phyloP scores from a whole-genome alignment of 2,329 filamentous ascomycete genomes.

The Coleophoma eucalyptorum region DNA sequence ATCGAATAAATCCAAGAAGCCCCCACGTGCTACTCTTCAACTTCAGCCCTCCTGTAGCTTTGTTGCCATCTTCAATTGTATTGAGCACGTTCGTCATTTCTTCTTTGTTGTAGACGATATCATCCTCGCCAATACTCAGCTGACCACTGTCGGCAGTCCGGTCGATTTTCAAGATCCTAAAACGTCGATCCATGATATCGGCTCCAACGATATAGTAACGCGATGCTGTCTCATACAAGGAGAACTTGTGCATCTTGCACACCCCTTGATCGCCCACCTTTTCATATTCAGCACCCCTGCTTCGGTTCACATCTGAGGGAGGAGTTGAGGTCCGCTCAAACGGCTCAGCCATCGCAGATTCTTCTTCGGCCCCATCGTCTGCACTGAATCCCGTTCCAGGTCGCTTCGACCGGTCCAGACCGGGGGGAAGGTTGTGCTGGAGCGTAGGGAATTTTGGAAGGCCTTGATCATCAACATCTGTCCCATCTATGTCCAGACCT shows the following conservation, averaged over 20 bases:
- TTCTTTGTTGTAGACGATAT: slow-evolving; percentile 86
- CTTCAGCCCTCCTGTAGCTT: slow-evolving; percentile 82
- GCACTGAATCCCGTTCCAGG: slow-evolving; percentile 12
- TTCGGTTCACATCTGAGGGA: slow-evolving; percentile 21
- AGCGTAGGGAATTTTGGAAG: slow-evolving; percentile 24
- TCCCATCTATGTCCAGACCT: slow-evolving; percentile 19
- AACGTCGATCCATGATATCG: slow-evolving; percentile 83
- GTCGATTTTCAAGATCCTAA: slow-evolving; percentile 92
- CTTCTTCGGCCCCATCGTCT: slow-evolving; percentile 51
- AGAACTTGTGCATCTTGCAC: slow-evolving; percentile 86
- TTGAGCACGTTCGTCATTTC: slow-evolving; percentile 93
- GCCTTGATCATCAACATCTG: slow-evolving; percentile 13
- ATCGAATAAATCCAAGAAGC: slow-evolving; percentile 88
- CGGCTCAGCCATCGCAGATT: slow-evolving; percentile 52
- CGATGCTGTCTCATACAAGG: slow-evolving; percentile 91
- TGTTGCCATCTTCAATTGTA: slow-evolving; percentile 93
- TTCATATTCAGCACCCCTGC: slow-evolving; percentile 25
- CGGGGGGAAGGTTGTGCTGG: slow-evolving; percentile 13
- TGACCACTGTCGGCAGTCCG: slow-evolving; percentile 77
- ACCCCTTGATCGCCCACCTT: slow-evolving; percentile 38
- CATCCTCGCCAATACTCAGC: slow-evolving; percentile 85
- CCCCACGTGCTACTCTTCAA: slow-evolving; percentile 91
- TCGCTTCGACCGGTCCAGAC: slow-evolving; percentile 13
- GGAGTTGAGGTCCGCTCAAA: slow-evolving; percentile 53
- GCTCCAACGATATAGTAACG: slow-evolving; percentile 93